Percentiles rank a stretch among this genome's conserved stretches.
Evolutionary conservation across 2,329 filamentous ascomycete species (phyloP).

Genomic region (Diplodia sapinea): DNA sequence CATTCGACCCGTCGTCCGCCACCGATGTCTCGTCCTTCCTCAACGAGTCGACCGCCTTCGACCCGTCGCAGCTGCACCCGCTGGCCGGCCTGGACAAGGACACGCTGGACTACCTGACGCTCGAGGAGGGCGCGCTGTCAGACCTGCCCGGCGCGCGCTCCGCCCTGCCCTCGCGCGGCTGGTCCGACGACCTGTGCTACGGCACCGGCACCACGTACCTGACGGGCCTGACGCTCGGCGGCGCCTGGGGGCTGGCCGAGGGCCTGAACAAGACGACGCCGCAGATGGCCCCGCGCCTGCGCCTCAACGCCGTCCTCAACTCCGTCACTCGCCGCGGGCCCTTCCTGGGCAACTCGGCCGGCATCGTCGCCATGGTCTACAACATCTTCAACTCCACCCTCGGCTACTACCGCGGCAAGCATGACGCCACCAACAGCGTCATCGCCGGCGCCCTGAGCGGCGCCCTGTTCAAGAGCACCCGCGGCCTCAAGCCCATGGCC

Average conservation of each 20-base stretch:
- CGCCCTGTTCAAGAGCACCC: constrained; percentile 95
- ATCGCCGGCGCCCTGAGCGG: constrained; percentile 84
- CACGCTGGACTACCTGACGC: constrained; percentile 89
- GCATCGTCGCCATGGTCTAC: constrained; percentile 94
- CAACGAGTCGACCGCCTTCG: constrained; percentile 56
- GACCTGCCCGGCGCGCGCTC: constrained; percentile 85
- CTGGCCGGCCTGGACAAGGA: constrained; percentile 92
- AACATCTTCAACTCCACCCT: constrained; percentile 66
- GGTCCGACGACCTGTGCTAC: constrained; percentile 98
- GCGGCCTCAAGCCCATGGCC: constrained; percentile 88
- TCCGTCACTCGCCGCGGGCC: constrained; percentile 90
- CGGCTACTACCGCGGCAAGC: constrained; percentile 48
- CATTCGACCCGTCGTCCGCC: constrained; percentile 71
- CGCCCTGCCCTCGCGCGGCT: constrained; percentile 90
- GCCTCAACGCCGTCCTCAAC: constrained; percentile 93
- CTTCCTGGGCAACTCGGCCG: constrained; percentile 94
- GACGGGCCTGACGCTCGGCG: constrained; percentile 81
- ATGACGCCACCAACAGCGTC: constrained; percentile 85
- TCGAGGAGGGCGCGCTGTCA: constrained; percentile 89
- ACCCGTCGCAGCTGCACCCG: constrained; percentile 88
- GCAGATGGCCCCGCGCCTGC: constrained; percentile 84
- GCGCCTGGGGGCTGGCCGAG: constrained; percentile 90
- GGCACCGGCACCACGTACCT: constrained; percentile 95
- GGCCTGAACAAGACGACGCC: constrained; percentile 74
- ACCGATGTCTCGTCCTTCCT: constrained; percentile 89